phyloP scores from a whole-genome alignment of 768 basidiomycete genomes.

The Rhodotorula toruloides region DNA sequence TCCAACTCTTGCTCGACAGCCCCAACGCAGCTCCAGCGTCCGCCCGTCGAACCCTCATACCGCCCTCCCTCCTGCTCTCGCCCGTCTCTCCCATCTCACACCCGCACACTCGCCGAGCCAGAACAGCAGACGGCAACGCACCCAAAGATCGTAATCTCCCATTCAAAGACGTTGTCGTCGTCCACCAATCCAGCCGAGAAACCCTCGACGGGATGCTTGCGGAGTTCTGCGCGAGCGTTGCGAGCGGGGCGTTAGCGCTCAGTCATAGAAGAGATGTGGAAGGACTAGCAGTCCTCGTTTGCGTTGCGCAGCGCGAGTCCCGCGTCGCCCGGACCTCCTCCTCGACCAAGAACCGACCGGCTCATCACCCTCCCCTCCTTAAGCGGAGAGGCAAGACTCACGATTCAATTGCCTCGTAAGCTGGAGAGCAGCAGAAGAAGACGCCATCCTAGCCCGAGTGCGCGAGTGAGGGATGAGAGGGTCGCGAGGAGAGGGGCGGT shows the following conservation, averaged over 20 bases:
- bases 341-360: too few relatives aligned
- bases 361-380: too few relatives aligned
- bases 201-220: slow-evolving; percentile 87
- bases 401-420: slow-evolving; percentile 15
- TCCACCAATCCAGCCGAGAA: slow-evolving; percentile 98
- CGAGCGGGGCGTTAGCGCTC: not conserved
- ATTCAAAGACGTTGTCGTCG: slow-evolving; percentile 89
- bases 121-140: slow-evolving; percentile 7
- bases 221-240: slow-evolving; percentile 57
- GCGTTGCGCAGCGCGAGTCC: too few relatives aligned
- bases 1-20: too few relatives aligned
- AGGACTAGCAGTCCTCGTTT: not conserved
- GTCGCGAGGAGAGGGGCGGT: not conserved
- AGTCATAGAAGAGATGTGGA: not conserved
- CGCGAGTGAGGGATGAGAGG: not conserved
- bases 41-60: too few relatives aligned
- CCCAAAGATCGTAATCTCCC: slow-evolving; percentile 55
- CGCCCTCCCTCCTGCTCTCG: too few relatives aligned
- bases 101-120: not conserved
- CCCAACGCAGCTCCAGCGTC: too few relatives aligned
- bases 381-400: not conserved
- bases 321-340: too few relatives aligned
- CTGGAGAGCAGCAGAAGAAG: slow-evolving; percentile 26
- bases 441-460: slow-evolving; percentile 1
- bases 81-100: too few relatives aligned